These are phyloP conservation scores for Sporothrix sp. DNA, from an alignment of 2,329 filamentous ascomycete genomes.

Conservation along the genomic window DNA sequence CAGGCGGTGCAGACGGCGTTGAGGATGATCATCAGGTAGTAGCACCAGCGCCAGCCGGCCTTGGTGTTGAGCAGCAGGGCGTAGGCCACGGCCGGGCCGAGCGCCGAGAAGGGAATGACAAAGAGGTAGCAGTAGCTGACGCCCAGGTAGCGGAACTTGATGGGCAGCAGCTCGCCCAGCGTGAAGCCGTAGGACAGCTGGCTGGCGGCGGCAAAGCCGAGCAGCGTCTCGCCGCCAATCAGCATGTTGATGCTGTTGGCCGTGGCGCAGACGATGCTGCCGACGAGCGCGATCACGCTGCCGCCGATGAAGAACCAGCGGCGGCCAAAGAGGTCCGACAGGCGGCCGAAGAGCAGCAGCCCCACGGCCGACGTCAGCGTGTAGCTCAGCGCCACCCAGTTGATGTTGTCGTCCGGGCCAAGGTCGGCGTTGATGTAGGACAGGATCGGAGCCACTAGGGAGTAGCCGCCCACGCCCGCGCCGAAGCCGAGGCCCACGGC, in stretches of 20 bases:
- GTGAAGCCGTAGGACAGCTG: conserved; percentile 30
- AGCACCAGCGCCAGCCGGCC: conserved; percentile 23
- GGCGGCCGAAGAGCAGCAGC: conserved; percentile 22
- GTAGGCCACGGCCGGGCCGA: conserved; percentile 22
- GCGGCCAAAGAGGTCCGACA: conserved; percentile 23
- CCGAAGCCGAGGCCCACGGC: conserved; percentile 17
- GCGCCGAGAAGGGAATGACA: conserved; percentile 22
- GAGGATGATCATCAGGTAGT: conserved; percentile 24
- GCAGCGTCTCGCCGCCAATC: conserved; percentile 29
- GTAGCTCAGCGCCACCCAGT: conserved; percentile 24
- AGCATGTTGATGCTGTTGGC: conserved; percentile 28
- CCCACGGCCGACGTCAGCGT: conserved; percentile 22
- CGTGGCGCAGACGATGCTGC: conserved; percentile 28
- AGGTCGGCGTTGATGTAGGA: conserved; percentile 8
- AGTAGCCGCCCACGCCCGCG: conserved; percentile 23
- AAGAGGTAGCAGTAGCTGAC: conserved; percentile 26
- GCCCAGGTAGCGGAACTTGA: conserved; percentile 26
- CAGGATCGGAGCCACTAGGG: conserved; percentile 15
- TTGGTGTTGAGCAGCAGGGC: conserved; percentile 21
- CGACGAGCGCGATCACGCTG: conserved; percentile 26
- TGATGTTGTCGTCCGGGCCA: conserved; percentile 17
- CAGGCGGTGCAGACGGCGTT: conserved; percentile 22
- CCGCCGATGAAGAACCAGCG: conserved; percentile 24
- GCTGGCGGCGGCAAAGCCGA: conserved; percentile 27
- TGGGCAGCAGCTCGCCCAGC: conserved; percentile 31